Conservation (phyloP, 371 early-diverging fungal genomes). For the Funneliformis caledonium region DNA sequence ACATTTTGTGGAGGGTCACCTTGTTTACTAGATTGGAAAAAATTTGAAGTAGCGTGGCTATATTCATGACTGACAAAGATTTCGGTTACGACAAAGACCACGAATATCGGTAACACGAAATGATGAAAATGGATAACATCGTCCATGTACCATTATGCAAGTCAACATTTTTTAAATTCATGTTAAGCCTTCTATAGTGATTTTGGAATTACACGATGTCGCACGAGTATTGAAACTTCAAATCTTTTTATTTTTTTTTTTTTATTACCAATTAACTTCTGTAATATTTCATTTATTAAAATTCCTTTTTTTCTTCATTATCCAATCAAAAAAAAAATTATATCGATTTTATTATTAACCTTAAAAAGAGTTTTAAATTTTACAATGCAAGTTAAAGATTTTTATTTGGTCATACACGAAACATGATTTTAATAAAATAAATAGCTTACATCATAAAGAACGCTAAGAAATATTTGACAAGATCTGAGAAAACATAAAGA, state of each 20-base stretch:
- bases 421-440: not conserved
- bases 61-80: not conserved
- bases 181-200: not conserved
- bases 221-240: not conserved
- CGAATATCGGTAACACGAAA: not conserved
- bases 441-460: not conserved
- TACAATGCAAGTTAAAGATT: not conserved
- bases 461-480: not conserved
- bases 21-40: constrained; percentile 33
- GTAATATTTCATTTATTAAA: not conserved
- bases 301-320: not conserved
- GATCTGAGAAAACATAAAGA: not conserved
- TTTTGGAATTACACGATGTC: not conserved
- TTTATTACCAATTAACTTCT: not conserved
- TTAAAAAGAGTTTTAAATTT: not conserved
- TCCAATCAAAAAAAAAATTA: not conserved
- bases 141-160: not conserved
- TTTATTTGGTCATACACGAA: not conserved
- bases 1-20: not conserved
- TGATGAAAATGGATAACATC: not conserved
- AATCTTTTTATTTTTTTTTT: not conserved
- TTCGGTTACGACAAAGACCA: not conserved
- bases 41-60: not conserved
- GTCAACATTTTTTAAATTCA: not conserved
- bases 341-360: not conserved